These are phyloP conservation scores for Plectranthus barbatus DNA, from an alignment of 257 asterid species.

Conservation along the genomic window DNA sequence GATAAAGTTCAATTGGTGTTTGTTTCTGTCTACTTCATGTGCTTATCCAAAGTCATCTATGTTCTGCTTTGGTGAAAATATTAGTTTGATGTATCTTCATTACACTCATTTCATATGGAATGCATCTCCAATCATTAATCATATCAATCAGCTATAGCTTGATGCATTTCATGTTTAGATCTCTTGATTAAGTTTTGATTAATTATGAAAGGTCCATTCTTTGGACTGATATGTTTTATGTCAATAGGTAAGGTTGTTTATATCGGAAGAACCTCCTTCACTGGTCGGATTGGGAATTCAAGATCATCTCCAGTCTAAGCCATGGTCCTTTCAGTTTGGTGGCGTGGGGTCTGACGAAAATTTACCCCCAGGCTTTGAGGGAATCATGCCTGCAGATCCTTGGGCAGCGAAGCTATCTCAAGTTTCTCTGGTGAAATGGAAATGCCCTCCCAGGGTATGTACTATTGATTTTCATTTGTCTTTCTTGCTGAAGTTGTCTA, in stretches of 20 bases:
- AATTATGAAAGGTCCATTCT: background rate
- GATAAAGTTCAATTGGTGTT: background rate
- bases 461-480: background rate
- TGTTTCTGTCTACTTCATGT: background rate
- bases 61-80: background rate
- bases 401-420: slow-evolving; percentile 49
- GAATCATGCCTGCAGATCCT: slow-evolving; percentile 42
- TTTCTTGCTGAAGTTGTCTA: slow-evolving; percentile 2
- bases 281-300: slow-evolving; percentile 62
- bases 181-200: background rate
- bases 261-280: slow-evolving; percentile 79
- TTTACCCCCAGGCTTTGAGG: slow-evolving; percentile 93
- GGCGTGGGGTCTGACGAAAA: slow-evolving; percentile 47
- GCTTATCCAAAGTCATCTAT: background rate
- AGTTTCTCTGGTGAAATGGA: slow-evolving; percentile 67
- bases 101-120: background rate
- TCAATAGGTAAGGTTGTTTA: slow-evolving; percentile 64
- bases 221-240: slow-evolving; percentile 16
- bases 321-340: slow-evolving; percentile 39
- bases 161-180: background rate
- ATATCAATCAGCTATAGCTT: background rate
- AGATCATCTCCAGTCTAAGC: slow-evolving; percentile 84
- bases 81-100: background rate
- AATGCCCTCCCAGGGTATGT: slow-evolving; percentile 68
- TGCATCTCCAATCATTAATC: background rate